These are phyloP conservation scores for Fraxinus pennsylvanica DNA, from an alignment of 257 asterid genomes.

Conservation along the genomic window DNA sequence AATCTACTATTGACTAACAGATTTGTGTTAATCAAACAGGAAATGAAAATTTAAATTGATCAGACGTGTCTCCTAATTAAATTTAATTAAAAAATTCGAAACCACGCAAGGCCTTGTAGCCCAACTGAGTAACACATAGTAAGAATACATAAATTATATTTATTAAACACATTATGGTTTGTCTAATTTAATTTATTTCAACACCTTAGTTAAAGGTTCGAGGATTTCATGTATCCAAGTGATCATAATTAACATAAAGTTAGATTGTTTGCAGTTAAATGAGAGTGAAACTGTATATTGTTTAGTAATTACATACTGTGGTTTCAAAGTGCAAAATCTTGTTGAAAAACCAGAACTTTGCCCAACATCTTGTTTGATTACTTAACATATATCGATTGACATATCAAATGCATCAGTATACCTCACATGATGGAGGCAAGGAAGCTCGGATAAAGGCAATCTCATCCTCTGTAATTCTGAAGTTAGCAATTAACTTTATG, in stretches of 20 bases:
- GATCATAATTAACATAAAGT: neutral
- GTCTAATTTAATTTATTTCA: neutral
- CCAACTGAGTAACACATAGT: slow-evolving; percentile 3
- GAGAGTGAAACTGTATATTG: neutral
- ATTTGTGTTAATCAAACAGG: slow-evolving; percentile 8
- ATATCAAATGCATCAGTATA: slow-evolving; percentile 29
- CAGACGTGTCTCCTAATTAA: neutral
- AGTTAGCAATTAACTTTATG: slow-evolving; percentile 83
- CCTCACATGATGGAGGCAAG: slow-evolving; percentile 91
- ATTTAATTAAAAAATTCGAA: slow-evolving; percentile 7
- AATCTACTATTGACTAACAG: slow-evolving; percentile 3
- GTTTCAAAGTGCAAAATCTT: neutral
- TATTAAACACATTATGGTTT: slow-evolving; percentile 5
- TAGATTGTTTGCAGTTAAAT: neutral
- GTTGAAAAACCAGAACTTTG: neutral
- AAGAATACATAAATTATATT: neutral
- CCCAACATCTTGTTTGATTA: neutral
- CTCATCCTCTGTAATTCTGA: slow-evolving; percentile 74
- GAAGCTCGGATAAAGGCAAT: slow-evolving; percentile 64
- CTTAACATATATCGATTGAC: neutral
- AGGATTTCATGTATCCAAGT: slow-evolving; percentile 13
- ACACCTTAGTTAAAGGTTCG: neutral
- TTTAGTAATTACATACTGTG: neutral
- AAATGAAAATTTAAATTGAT: neutral
- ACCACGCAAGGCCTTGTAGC: neutral